Conservation (phyloP, 169 alveolate species). For the Toxoplasma gondii region DNA sequence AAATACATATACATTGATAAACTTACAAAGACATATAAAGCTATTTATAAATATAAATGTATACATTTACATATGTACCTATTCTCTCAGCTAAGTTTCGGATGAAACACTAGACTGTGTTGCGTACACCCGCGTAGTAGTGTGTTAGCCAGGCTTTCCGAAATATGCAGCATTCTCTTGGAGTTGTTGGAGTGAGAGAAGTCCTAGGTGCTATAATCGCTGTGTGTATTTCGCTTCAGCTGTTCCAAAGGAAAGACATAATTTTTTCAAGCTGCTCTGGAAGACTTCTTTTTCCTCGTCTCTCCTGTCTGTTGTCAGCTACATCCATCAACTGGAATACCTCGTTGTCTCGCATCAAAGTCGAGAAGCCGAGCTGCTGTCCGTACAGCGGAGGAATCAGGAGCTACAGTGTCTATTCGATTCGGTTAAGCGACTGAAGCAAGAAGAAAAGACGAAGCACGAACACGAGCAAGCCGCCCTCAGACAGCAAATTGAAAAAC, state of each 20-base stretch:
- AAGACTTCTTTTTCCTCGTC: neutral
- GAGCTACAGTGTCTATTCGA: neutral
- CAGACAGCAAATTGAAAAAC: neutral
- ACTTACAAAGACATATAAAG: no score
- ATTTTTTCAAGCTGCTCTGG: no score
- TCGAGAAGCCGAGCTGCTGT: neutral
- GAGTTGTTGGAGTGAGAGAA: no score
- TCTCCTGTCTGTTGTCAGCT: neutral
- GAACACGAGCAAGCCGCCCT: neutral
- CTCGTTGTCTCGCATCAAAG: neutral
- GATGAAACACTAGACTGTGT: no score
- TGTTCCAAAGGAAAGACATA: no score
- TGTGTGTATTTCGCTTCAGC: neutral
- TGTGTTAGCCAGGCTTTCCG: no score
- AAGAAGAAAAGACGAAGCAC: neutral
- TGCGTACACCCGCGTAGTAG: no score
- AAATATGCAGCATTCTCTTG: no score
- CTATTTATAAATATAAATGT: no score
- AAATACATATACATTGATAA: no score
- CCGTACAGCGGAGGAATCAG: neutral
- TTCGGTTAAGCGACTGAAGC: neutral
- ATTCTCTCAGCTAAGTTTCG: no score
- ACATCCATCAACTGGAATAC: conserved; percentile 20
- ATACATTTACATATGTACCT: no score
- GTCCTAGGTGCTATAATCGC: neutral